Percentiles rank a stretch among this genome's conserved stretches.
These are phyloP conservation scores for Dictyostelium firmibasis DNA, from an alignment of 78 protist genomes.

Conservation along the genomic window DNA sequence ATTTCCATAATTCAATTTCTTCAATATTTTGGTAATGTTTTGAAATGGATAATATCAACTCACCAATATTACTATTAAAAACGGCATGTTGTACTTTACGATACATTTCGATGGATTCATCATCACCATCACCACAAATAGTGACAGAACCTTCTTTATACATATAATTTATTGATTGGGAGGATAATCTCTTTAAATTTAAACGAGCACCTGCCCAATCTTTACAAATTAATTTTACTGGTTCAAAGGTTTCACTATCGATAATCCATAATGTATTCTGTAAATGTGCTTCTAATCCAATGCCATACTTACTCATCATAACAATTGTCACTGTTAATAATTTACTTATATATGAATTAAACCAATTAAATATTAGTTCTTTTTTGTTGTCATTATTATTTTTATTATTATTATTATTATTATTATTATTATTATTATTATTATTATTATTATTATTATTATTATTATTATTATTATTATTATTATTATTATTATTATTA, in stretches of 20 bases:
- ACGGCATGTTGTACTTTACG: not conserved
- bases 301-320: not conserved
- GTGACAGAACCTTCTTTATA: not conserved
- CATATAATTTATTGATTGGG: not conserved
- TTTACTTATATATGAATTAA: not conserved
- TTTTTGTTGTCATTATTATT: not conserved
- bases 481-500: no score
- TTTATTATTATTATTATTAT: no score
- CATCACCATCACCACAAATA: not conserved
- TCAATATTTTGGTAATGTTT: not conserved
- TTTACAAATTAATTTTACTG: not conserved
- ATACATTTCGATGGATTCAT: not conserved
- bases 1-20: not conserved
- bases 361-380: not conserved
- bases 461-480: no score
- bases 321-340: not conserved
- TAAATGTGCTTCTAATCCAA: constrained; percentile 14
- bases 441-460: not conserved
- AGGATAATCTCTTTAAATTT: not conserved
- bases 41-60: not conserved
- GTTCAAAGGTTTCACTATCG: not conserved
- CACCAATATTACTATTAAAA: not conserved
- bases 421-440: not conserved
- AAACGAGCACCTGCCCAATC: not conserved
- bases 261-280: not conserved